A percentile compares a stretch with the other conserved stretches of the same genome.
Evolutionary conservation across 805 yeast genomes (phyloP).

Genomic region (Debaryomyces prosopidis): DNA sequence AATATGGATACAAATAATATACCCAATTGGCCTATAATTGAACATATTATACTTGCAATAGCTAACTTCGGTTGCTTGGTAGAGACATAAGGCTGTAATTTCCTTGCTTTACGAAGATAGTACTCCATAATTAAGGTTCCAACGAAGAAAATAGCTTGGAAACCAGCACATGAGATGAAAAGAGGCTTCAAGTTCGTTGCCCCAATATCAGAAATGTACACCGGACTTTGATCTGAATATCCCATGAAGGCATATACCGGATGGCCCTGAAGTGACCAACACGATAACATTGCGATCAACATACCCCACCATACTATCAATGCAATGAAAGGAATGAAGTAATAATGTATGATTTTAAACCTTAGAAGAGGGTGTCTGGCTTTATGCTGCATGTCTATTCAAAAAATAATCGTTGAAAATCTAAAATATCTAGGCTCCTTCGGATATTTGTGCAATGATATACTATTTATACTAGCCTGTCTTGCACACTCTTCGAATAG

Average conservation of each 20-base stretch:
- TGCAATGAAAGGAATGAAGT: constrained; percentile 65
- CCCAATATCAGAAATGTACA: constrained; percentile 83
- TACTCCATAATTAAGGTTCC: constrained; percentile 65
- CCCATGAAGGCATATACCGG: constrained; percentile 64
- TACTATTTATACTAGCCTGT: too few relatives aligned
- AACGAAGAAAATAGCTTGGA: constrained; percentile 75
- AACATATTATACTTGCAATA: constrained; percentile 43
- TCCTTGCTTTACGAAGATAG: constrained; percentile 55
- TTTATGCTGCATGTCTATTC: neutral
- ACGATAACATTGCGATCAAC: constrained; percentile 74
- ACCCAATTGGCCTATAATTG: constrained; percentile 66
- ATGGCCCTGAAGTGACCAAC: constrained; percentile 81
- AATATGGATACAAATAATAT: constrained; percentile 73
- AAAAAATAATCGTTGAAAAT: too few relatives aligned
- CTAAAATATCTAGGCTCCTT: too few relatives aligned
- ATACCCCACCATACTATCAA: constrained; percentile 85
- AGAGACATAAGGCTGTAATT: constrained; percentile 55
- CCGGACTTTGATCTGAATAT: constrained; percentile 44
- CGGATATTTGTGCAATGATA: too few relatives aligned
- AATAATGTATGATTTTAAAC: constrained; percentile 49
- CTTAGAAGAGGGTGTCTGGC: constrained; percentile 7
- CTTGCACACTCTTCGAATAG: too few relatives aligned
- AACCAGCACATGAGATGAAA: constrained; percentile 74
- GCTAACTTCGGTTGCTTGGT: constrained; percentile 43
- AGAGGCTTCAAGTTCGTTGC: constrained; percentile 85